Conservation (phyloP, 208 protist genomes). For the Sergeia podlipaevii region DNA sequence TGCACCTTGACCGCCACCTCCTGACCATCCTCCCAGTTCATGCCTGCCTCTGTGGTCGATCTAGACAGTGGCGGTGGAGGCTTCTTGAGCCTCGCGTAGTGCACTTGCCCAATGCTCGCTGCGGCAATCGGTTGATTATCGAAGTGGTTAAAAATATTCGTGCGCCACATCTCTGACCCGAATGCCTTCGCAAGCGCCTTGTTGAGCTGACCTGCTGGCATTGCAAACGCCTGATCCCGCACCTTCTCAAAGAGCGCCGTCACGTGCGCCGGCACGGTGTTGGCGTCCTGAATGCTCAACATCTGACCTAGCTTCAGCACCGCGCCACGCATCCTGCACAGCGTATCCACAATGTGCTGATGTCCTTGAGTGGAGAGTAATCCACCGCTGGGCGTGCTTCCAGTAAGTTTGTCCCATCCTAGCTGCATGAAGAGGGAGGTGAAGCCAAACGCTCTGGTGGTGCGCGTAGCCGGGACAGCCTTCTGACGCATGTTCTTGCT, state of each 20-base stretch:
- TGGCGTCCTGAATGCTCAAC: constrained; percentile 89
- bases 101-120: constrained; percentile 96
- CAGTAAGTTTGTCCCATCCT: constrained; percentile 56
- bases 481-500: constrained; percentile 29
- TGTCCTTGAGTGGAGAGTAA: constrained; percentile 45
- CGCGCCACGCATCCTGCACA: constrained; percentile 93
- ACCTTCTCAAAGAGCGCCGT: constrained; percentile 75
- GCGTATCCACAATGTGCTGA: constrained; percentile 88
- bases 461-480: constrained; percentile 57
- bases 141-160: constrained; percentile 70
- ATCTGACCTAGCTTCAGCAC: constrained; percentile 97
- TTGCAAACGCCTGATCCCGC: constrained; percentile 82
- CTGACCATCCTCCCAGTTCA: constrained; percentile 24
- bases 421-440: constrained; percentile 64
- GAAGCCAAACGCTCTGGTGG: constrained; percentile 55
- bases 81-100: constrained; percentile 55
- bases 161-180: constrained; percentile 47
- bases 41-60: constrained; percentile 74
- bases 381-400: constrained; percentile 14
- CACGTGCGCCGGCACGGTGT: constrained; percentile 69
- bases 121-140: constrained; percentile 91
- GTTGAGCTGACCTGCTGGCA: constrained; percentile 72
- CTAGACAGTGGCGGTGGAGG: constrained; percentile 28
- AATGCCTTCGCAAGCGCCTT: constrained; percentile 34
- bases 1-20: constrained; percentile 93